Evolutionary conservation across 768 basidiomycete genomes (phyloP), one percentile per base, ranked within the genome.

Genomic region (Kwoniella dendrophila): DNA sequence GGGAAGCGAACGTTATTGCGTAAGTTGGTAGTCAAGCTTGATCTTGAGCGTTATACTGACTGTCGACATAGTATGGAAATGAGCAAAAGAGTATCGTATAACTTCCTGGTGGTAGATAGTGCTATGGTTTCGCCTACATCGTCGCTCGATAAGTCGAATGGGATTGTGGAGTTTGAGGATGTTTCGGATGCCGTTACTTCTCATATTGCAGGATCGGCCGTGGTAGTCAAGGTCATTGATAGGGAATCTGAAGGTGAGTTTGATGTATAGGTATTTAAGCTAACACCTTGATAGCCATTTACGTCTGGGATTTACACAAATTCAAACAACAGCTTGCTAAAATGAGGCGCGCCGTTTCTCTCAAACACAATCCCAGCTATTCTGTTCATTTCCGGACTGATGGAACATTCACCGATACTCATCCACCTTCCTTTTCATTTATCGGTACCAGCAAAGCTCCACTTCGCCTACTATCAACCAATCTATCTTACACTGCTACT

Each of bases 381-480:
- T 90, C 91, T 10, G 89, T 88, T 66, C 95, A 98, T 79, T 96
- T 98, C 81, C 90, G 90, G 30, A 87, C 88, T 14, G 89, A 93
- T 67, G 92, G 92, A 80, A 89, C 91, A 2, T 99, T 98, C 81
- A 93, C 90, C 79, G 89, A 95, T 75, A 85, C 85, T 34, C 89
- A 90, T 2, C 86, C 91, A 1, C 90, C 92, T 6, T 87, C 89
- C 68, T 94, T 90, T 77, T 95, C 92, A 6, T 95, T 94, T 78
- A 87, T 99, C 58, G 96, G 94, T 59, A 89, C 90, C 70, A 88
- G 90, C 0, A 80, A 90, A 30, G 82, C 94, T 56, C 90, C 90
- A 14, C 83, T 99, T 26, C 86, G 88, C 0, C 87, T 92, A 1
- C 83, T 98, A 47, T 87, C 86, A 12, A 87, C 90, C 41, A 83